Base-by-base conservation (phyloP, 108 stramenopile genomes). In the Cyclotella baltica region DNA sequence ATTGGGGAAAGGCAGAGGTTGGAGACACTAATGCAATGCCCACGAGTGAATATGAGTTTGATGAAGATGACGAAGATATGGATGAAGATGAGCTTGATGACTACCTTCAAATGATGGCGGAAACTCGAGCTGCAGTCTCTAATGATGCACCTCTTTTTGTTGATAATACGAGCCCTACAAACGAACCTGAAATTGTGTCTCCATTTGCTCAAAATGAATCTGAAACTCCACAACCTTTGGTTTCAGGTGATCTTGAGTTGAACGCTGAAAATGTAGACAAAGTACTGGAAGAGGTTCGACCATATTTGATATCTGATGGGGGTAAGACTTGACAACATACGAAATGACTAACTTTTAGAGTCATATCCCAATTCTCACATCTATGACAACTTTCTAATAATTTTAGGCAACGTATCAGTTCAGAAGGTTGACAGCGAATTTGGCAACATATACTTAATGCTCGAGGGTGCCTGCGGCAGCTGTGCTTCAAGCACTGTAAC, bases 391-490 rank as follows among this genome's bases (percentile, higher is more conserved):
- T 22, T 64, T 28, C 2, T 15, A 40, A 11, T 64, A 2, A 38
- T 36, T 4, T 36, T 34, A 38, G 98, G 98, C 1, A 98, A 98
- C 68, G 95, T 97, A 18, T 88, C 90, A 3, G 95, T 98, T 8
- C 78, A 92, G 28, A 75, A 83, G 28, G 92, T 98, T 19, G 96
- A 97, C 63, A 53, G 62, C 27, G 89, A 89, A 15, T 83, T 85
- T 36, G 73, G 83, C 34, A 87, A 80, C 57, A 88, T 98, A 10
- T 88, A 96, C 72, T 80, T 98, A 37, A 69, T 86, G 56, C 85
- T 98, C 18, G 93, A 98, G 72, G 98, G 98, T 19, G 98, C 98
- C 11, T 98, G 98, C 72, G 97, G 92, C 28, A 87, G 83, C 57
- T 93, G 92, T 52, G 86, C 92, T 27, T 92, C 90, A 15, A 96